phyloP scores from a whole-genome alignment of 2,329 filamentous ascomycete genomes.

The Apiospora aurea region DNA sequence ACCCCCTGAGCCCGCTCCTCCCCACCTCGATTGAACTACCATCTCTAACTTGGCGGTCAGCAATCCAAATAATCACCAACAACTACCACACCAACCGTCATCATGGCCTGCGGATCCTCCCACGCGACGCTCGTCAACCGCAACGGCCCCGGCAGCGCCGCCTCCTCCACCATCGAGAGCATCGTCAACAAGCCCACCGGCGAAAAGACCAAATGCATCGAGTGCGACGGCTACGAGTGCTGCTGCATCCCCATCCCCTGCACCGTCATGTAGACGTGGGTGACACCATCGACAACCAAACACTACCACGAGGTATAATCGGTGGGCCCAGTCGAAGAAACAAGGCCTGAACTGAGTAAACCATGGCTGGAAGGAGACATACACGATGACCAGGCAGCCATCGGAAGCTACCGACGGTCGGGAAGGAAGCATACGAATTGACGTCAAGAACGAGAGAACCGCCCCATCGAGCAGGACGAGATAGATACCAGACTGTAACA shows the following conservation, averaged over 20 bases:
- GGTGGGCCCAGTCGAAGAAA: no score
- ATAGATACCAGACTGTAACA: neutral
- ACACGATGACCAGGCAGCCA: neutral
- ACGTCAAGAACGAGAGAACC: neutral
- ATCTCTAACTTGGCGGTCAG: constrained; percentile 3
- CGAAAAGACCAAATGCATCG: constrained; percentile 55
- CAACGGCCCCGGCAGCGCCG: constrained; percentile 57
- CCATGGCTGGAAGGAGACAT: neutral
- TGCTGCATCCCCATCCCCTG: constrained; percentile 63
- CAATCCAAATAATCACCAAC: neutral
- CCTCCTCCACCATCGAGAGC: constrained; percentile 55
- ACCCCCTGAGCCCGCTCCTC: neutral
- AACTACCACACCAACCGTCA: neutral
- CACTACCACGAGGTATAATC: no score
- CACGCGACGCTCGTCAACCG: constrained; percentile 44
- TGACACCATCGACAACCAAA: neutral
- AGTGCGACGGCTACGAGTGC: constrained; percentile 59
- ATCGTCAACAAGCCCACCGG: constrained; percentile 56
- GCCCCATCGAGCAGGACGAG: neutral
- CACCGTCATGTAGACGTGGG: constrained; percentile 51
- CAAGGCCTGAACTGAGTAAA: neutral
- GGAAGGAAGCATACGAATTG: constrained; percentile 29
- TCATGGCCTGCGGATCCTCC: constrained; percentile 45
- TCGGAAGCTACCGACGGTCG: neutral
- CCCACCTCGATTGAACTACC: neutral